Conservation (phyloP, 495 filamentous ascomycete genomes). For the Podospora tetraspora region DNA sequence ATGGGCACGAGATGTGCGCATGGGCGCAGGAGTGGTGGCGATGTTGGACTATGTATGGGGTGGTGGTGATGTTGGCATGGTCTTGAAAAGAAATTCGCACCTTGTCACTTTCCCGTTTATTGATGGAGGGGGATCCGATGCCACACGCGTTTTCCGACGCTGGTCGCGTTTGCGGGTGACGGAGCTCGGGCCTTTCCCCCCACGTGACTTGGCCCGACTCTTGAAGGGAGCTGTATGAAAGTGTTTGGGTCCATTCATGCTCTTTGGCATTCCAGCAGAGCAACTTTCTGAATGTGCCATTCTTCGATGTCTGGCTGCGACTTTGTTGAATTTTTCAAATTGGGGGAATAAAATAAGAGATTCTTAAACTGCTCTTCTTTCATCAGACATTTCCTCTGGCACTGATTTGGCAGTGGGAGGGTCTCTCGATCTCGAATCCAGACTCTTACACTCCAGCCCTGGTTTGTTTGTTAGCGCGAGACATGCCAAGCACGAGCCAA, state of each 20-base stretch:
- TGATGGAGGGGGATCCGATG: not conserved
- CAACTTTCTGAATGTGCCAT: not conserved
- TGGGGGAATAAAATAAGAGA: not conserved
- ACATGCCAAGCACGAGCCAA: no score
- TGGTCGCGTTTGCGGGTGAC: not conserved
- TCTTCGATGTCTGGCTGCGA: not conserved
- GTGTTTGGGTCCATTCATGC: not conserved
- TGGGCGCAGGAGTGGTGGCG: slow-evolving; percentile 9
- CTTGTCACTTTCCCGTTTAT: not conserved
- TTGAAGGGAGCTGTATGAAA: not conserved
- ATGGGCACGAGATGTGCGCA: slow-evolving; percentile 5
- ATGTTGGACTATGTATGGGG: not conserved
- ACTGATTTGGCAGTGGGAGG: not conserved
- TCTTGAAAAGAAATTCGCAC: not conserved
- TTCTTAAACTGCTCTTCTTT: not conserved
- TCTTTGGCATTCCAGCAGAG: not conserved
- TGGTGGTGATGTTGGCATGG: not conserved
- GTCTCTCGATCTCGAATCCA: not conserved
- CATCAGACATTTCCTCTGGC: not conserved
- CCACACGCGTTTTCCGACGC: not conserved
- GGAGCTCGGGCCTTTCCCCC: not conserved
- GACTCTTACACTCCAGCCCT: no score
- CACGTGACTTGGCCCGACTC: not conserved
- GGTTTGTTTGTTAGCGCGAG: no score
- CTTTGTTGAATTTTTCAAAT: not conserved